Percentiles rank a stretch among this genome's conserved stretches.
Evolutionary conservation across 495 filamentous ascomycete species (phyloP).

Genomic region (Penicillium maclennaniae): DNA sequence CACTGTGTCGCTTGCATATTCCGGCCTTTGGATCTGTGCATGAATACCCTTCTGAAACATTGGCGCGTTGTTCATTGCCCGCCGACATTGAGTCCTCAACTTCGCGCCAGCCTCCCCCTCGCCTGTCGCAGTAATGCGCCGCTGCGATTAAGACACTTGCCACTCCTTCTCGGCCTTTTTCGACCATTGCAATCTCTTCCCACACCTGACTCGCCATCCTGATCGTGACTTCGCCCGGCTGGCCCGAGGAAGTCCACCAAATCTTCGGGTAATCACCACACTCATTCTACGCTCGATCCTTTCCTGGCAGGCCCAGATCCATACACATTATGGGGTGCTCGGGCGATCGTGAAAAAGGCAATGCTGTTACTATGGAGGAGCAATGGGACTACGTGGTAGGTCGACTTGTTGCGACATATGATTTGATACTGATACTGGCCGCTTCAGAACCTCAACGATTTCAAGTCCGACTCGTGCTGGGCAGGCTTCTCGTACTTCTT

Average conservation of each 20-base stretch:
- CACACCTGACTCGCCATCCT: slow-evolving; percentile 1
- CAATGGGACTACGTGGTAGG: slow-evolving; percentile 94
- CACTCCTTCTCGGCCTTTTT: slow-evolving; percentile 5
- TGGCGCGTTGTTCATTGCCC: slow-evolving; percentile 2
- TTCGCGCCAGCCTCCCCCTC: slow-evolving; percentile 5
- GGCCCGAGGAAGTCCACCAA: slow-evolving; percentile 38
- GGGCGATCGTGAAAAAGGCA: slow-evolving; percentile 64
- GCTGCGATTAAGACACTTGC: slow-evolving; percentile 19
- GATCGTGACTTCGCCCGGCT: slow-evolving; percentile 38
- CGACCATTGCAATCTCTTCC: neutral
- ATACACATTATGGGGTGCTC: slow-evolving; percentile 64
- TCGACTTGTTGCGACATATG: slow-evolving; percentile 4
- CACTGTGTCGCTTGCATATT: slow-evolving; percentile 6
- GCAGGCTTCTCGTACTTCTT: slow-evolving; percentile 77
- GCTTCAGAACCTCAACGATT: slow-evolving; percentile 80
- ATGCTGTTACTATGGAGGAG: slow-evolving; percentile 69
- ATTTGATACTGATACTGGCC: slow-evolving; percentile 8
- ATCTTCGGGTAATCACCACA: slow-evolving; percentile 7
- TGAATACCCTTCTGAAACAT: slow-evolving; percentile 22
- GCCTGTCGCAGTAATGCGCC: slow-evolving; percentile 22
- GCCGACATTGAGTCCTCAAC: neutral
- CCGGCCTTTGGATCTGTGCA: neutral
- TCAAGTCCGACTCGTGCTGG: slow-evolving; percentile 74
- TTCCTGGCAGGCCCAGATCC: slow-evolving; percentile 36
- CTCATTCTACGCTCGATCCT: slow-evolving; percentile 3